Conservation (phyloP, 2,329 filamentous ascomycete species). For the Aspergillus uvarum region DNA sequence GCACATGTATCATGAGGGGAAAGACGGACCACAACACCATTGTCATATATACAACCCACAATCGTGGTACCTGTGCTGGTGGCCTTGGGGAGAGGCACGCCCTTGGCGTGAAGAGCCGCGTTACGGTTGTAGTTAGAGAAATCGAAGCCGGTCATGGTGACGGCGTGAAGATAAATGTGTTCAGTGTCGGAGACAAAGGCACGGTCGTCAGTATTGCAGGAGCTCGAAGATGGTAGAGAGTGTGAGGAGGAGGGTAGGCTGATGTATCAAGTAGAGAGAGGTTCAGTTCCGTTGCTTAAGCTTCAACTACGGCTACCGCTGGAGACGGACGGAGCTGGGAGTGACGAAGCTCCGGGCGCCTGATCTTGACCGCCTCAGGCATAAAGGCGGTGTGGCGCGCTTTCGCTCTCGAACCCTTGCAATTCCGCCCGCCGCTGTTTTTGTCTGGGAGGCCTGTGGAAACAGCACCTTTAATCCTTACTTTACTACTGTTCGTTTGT, state of each 20-base stretch:
- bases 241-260: background rate
- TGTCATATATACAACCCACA: constrained; percentile 94
- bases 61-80: constrained; percentile 99
- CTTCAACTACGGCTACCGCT: background rate
- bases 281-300: background rate
- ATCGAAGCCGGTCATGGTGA: constrained; percentile 91
- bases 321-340: constrained; percentile 29
- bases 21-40: constrained; percentile 80
- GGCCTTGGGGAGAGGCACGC: constrained; percentile 92
- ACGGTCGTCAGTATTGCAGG: background rate
- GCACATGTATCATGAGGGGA: background rate
- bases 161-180: constrained; percentile 17
- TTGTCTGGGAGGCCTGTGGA: constrained; percentile 13
- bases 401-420: background rate
- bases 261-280: background rate
- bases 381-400: constrained; percentile 7
- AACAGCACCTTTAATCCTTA: background rate
- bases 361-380: constrained; percentile 28
- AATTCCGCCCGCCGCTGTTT: constrained; percentile 19
- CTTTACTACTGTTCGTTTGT: background rate
- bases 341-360: constrained; percentile 47
- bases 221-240: background rate
- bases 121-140: constrained; percentile 99
- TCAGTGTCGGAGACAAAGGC: constrained; percentile 22
- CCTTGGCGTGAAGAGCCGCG: constrained; percentile 87